Base-by-base conservation (phyloP, 2,329 filamentous ascomycete species). In the Calonectria pauciramosa region DNA sequence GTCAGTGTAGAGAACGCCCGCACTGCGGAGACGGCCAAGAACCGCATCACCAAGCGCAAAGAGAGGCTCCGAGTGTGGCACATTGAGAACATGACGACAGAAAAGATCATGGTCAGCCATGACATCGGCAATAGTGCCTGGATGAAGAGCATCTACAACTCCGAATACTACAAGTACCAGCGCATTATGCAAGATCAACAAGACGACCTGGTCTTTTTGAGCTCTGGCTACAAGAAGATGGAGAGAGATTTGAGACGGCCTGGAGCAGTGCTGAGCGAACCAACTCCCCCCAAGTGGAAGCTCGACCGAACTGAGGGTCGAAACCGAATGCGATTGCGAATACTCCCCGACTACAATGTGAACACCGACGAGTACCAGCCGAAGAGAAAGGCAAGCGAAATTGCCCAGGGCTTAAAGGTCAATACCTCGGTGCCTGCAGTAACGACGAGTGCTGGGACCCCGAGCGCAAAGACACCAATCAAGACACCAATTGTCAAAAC, bases 261-360 rank as follows among this genome's bases (percentile, higher is more conserved):
- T 2, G 95, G 95, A 32, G 96, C 94, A 1, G 89, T 99, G 0
- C 94, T 98, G 74, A 92, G 94, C 67, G 91, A 93, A 47, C 87
- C 90, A 0, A 87, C 89, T 3, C 84, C 90, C 1, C 88, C 89
- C 0, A 97, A 94, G 83, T 99, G 96, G 96, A 96, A 96, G 80
- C 90, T 99, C 18, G 97, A 99, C 82, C 93, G 97, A 80, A 99
- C 97, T 0, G 97, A 99, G 86, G 96, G 97, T 14, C 93, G 96
- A 14, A 98, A 98, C 83, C 93, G 97, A 23, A 99, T 99, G 95
- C 93, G 97, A 20, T 89, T 98, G 80, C 92, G 97, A 34, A 91
- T 98, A 66, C 89, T 98, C 1, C 94, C 96, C 0, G 96, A 98
- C 82, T 91, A 91, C 71, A 90, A 91, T 0, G 88, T 90, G 1